Base-by-base conservation (phyloP, 1,139 yeast genomes). In the Kurtzmaniella quercitrusa region DNA sequence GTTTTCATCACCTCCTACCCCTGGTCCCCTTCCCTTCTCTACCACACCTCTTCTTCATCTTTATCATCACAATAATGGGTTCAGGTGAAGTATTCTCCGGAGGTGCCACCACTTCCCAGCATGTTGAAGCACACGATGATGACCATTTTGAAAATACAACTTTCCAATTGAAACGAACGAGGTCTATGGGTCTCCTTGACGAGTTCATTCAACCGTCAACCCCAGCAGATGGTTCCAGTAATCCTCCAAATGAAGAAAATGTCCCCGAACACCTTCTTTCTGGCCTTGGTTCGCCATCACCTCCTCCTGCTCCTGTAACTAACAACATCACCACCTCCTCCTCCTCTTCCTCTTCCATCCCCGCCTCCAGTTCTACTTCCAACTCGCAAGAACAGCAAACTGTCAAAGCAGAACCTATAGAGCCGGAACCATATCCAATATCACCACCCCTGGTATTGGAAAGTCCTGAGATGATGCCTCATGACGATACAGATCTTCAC, bases 401-500 rank as follows among this genome's bases (percentile, higher is more conserved):
- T 6, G 37, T 25, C 2, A 21, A 25, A 21, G 38, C 33, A 38
- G 41, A 16, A 41, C 44, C 25, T 38, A 42, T 29, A 37, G 44
- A 33, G 38, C 45, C 11, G 34, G 45, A 12, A 41, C 16, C 14
- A 40, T 48, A 4, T 41, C 49, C 9, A 48, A 51, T 34, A 14
- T 52, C 47, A 43, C 51, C 19, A 48, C 58, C 10, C 57, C 59
- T 3, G 44, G 46, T 18, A 34, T 45, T 45, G 15, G 48, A 51
- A 39, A 62, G 67, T 41, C 75, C 73, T 0, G 78, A 73, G 41
- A 55, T 73, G 48, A 58, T 66, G 31, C 87, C 89, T 14, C 90
- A 86, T 56, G 98, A 93, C 63, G 98, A 93, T 64, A 79, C 82
- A 25, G 95, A 86, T 55, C 74, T 91, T 34, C 78, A 78, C 43